Base-by-base conservation (phyloP, 2,329 filamentous ascomycete species). In the Penicillium polonicum region DNA sequence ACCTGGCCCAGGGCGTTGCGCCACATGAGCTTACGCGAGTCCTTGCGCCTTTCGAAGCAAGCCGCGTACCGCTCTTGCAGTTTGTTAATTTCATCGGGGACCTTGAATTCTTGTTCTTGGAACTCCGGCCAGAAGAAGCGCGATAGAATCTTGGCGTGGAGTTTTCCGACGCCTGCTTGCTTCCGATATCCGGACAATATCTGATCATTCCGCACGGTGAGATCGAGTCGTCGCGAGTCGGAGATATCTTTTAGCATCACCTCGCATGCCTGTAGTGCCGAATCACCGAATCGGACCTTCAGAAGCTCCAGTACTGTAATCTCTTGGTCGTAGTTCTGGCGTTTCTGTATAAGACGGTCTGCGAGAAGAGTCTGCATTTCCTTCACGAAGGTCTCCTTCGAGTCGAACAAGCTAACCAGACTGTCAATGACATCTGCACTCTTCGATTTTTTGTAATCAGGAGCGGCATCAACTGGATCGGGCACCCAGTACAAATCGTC, bases 171-270 rank as follows among this genome's bases (percentile, higher is more conserved):
- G 3, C 66, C 72, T 36, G 31, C 35, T 38, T 54, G 45, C 23
- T 42, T 52, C 4, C 41, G 39, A 31, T 51, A 15, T 33, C 48
- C 48, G 8, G 39, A 44, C 13, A 44, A 36, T 7, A 29, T 43
- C 25, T 51, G 46, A n/a, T 78, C 79, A 56, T 80, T 82, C 42
- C 85, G 80, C 46, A 96, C 85, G 13, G 83, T 79, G 8, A 80
- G 77, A 70, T 97, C 90, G 58, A 95, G 85, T 42, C 85, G 83
- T 60, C 83, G 82, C 1, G 92, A 96, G 69, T 97, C 92, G 63
- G 89, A 84, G 36, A 97, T 89, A 72, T 99, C 94, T 62, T 89
- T 90, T 57, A 99, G 84, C 94, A 99, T 99, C 68, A 99, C 94
- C 71, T 99, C 93, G 74, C 92, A 97, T 48, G 90, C 90, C 72